phyloP scores from a whole-genome alignment of 2,329 filamentous ascomycete species.

The Penicillium thymicola region DNA sequence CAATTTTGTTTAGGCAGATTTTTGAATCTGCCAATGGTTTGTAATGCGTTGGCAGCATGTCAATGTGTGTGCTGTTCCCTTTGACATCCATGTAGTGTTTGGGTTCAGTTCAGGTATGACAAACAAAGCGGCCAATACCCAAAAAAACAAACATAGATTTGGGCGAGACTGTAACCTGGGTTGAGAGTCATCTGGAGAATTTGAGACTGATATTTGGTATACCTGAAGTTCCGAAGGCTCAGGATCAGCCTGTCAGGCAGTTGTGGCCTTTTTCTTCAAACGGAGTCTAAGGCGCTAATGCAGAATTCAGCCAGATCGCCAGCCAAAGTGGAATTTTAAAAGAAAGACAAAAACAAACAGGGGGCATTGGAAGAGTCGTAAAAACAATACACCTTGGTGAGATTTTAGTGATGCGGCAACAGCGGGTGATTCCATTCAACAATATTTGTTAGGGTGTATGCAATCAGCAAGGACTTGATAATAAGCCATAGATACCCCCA shows the following conservation, averaged over 20 bases:
- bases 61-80: background rate
- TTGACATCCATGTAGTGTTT: background rate
- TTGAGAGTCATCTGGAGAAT: background rate
- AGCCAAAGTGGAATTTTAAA: background rate
- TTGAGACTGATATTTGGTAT: background rate
- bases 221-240: background rate
- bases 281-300: background rate
- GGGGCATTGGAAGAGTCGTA: background rate
- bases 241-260: background rate
- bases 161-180: background rate
- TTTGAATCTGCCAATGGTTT: background rate
- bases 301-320: too few species aligned
- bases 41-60: background rate
- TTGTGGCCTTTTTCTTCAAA: background rate
- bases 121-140: background rate
- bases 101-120: background rate
- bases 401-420: background rate
- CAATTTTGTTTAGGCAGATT: conserved; percentile 1
- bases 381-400: background rate
- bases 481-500: background rate
- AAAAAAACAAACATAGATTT: background rate
- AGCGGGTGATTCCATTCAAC: background rate
- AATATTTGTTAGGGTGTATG: background rate
- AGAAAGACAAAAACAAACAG: background rate
- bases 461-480: background rate